Conservation (phyloP, 2,329 filamentous ascomycete genomes). For the Pyrenophora teres region DNA sequence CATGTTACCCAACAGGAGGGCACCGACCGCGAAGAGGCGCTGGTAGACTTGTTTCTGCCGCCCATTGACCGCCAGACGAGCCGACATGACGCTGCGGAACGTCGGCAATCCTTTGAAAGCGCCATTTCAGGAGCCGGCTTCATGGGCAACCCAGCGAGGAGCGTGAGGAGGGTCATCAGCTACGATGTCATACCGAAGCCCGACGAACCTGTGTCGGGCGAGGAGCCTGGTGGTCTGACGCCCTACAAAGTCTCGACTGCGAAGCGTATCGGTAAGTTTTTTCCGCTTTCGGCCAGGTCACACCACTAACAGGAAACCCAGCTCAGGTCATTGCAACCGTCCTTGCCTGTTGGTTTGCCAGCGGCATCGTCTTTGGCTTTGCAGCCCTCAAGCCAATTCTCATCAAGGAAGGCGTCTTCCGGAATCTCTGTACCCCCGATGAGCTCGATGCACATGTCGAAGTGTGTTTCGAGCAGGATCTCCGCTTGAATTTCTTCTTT, state of each 20-base stretch:
- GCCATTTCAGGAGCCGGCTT: constrained; percentile 28
- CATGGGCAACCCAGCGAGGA: constrained; percentile 28
- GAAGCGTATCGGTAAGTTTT: constrained; percentile 40
- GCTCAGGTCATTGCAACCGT: constrained; percentile 44
- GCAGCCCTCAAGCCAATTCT: constrained; percentile 49
- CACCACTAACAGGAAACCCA: constrained; percentile 20
- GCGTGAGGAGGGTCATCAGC: constrained; percentile 50
- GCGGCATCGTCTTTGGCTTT: constrained; percentile 50
- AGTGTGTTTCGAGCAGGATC: constrained; percentile 48
- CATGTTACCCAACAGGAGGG: constrained; percentile 58
- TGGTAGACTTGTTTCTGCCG: constrained; percentile 43
- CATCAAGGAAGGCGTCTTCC: constrained; percentile 46
- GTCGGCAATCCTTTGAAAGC: constrained; percentile 39
- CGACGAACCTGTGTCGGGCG: constrained; percentile 38
- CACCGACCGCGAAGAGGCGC: constrained; percentile 51
- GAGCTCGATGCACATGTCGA: constrained; percentile 42
- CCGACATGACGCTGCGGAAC: constrained; percentile 36
- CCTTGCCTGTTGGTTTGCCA: constrained; percentile 47
- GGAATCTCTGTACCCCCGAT: constrained; percentile 42
- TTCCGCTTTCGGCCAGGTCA: not conserved
- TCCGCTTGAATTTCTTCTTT: constrained; percentile 48
- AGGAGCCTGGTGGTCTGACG: constrained; percentile 52
- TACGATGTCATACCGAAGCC: constrained; percentile 56
- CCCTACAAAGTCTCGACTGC: constrained; percentile 55
- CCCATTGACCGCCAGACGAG: constrained; percentile 40